Conservation (phyloP, 331 rosid genomes). For the Malus hybrid region DNA sequence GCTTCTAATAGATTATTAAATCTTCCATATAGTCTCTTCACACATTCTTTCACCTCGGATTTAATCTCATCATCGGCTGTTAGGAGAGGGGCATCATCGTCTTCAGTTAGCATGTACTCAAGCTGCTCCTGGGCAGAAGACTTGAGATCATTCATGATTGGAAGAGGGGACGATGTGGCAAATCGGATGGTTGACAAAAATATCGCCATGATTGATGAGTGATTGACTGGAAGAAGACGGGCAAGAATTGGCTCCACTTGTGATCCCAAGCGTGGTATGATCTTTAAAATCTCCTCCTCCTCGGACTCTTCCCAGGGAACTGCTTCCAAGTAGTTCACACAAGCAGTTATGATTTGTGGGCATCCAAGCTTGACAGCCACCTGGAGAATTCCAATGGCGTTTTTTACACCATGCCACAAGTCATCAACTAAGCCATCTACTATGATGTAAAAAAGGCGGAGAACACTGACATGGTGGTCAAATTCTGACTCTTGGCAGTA, state of each 20-base stretch:
- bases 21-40: slow-evolving; percentile 45
- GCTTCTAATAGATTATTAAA: slow-evolving; percentile 44
- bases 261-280: slow-evolving; percentile 65
- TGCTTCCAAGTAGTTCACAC: slow-evolving; percentile 86
- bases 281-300: slow-evolving; percentile 85
- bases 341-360: slow-evolving; percentile 51
- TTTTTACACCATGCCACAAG: slow-evolving; percentile 73
- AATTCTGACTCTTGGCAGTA: slow-evolving; percentile 67
- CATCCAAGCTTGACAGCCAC: slow-evolving; percentile 79
- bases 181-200: slow-evolving; percentile 66
- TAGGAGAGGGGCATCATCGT: slow-evolving; percentile 74
- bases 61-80: slow-evolving; percentile 56
- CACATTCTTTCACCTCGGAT: slow-evolving; percentile 61
- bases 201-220: slow-evolving; percentile 38
- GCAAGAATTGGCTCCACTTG: slow-evolving; percentile 72
- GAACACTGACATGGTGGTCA: slow-evolving; percentile 64
- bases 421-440: slow-evolving; percentile 56
- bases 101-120: slow-evolving; percentile 92
- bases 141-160: slow-evolving; percentile 58
- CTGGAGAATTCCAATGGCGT: slow-evolving; percentile 69
- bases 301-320: slow-evolving; percentile 92
- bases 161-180: slow-evolving; percentile 74
- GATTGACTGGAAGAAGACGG: slow-evolving; percentile 80
- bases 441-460: slow-evolving; percentile 54
- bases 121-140: slow-evolving; percentile 88